Evolutionary conservation across 2,329 filamentous ascomycete genomes (phyloP).

Genomic region (Cytospora piceae): DNA sequence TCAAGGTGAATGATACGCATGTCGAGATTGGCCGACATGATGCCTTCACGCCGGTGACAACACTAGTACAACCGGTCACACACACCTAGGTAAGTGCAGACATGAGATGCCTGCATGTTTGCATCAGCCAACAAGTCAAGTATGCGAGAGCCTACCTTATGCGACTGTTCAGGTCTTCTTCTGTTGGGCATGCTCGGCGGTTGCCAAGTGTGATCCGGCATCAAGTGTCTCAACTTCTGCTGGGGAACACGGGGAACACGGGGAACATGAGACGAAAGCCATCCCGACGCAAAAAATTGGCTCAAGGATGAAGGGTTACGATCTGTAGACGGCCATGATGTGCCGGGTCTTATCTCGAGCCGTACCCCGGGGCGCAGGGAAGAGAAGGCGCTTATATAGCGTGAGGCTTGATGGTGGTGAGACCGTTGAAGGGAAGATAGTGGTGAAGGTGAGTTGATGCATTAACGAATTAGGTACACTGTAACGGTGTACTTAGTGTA

Average conservation of each 20-base stretch:
- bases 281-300: not conserved
- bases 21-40: not conserved
- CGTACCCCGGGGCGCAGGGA: not conserved
- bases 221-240: constrained; percentile 4
- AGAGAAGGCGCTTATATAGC: not conserved
- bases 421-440: not conserved
- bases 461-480: too few species aligned
- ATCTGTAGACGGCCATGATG: not conserved
- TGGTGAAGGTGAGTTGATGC: not conserved
- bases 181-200: constrained; percentile 17
- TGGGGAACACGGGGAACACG: not conserved
- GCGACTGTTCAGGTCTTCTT: constrained; percentile 8
- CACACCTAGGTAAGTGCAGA: not conserved
- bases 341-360: not conserved
- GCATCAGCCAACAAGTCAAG: not conserved
- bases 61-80: too few species aligned
- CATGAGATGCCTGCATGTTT: constrained; percentile 2
- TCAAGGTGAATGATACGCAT: not conserved
- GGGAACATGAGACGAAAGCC: constrained; percentile 5
- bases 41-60: not conserved
- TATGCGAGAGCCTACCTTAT: constrained; percentile 3
- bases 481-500: not conserved
- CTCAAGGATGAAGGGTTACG: not conserved
- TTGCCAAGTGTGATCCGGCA: constrained; percentile 14
- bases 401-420: not conserved